Base-by-base conservation (phyloP, 495 filamentous ascomycete genomes). In the Penicillium angulare region DNA sequence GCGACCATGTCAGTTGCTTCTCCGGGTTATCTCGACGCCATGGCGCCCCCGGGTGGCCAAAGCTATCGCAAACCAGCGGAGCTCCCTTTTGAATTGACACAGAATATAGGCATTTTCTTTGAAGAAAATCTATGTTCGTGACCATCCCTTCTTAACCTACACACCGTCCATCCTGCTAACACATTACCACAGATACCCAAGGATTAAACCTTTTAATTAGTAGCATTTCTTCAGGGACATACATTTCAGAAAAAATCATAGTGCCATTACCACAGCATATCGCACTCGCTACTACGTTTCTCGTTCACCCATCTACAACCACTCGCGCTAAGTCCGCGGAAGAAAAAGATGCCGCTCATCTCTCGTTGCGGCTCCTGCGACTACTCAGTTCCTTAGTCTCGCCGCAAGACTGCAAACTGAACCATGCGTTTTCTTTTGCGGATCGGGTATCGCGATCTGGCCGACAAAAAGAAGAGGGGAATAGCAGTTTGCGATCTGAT, bases 81-180 rank as follows among this genome's bases (percentile, higher is more conserved):
- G 23, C 64, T 90, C 1, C 81, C 86, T 0, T 81, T 77, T 41
- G 81, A 86, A 52, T 64, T 92, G 6, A 77, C 75, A 22, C 72
- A 83, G 35, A 83, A 89, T 56, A 82, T 79, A 39, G 79, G 79
- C 41, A 85, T 90, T 23, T 89, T 87, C 64, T 72, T 92, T 3
- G 88, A 91, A 60, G 89, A 92, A 62, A 75, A 82, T 31, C 79
- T 90, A 16, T 87, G 86, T 89, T 67, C 26, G 75, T 64, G 23
- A 18, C 10, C 9, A n/a, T n/a, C 16, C 29, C 15, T 23, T 24
- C 21, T 4, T 18, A 12, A 20, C 21, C 15, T 5, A 23, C 8
- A 17, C 31, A 35, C 23, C n/a, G 0, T 17, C 31, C 6, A 16
- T 35, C 44, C 18, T 12, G 42, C 52, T 66, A 43, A 56, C 41